These are phyloP conservation scores for Camellia japonica DNA, from an alignment of 148 eudicot species.

Conservation along the genomic window DNA sequence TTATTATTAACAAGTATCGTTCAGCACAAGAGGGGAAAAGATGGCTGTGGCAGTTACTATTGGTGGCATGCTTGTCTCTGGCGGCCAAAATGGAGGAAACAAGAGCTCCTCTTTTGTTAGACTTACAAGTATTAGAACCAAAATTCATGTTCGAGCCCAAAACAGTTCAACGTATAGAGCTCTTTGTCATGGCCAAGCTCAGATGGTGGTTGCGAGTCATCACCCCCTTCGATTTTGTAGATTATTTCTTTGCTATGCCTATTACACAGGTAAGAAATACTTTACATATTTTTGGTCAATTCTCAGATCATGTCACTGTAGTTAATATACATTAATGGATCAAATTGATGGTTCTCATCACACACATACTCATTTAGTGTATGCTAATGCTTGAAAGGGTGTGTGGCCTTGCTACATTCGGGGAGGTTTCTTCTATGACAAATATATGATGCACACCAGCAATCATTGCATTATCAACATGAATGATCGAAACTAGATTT, in stretches of 20 bases:
- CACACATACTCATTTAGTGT: too few species aligned
- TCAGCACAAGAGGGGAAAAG: neutral
- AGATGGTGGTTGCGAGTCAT: neutral
- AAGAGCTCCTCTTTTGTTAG: constrained; percentile 9
- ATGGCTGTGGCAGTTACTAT: constrained; percentile 16
- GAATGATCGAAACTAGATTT: too few species aligned
- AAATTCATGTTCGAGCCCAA: constrained; percentile 14
- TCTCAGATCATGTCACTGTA: too few species aligned
- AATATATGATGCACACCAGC: too few species aligned
- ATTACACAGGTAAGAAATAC: too few species aligned
- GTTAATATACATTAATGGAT: too few species aligned
- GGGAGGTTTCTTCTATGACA: too few species aligned
- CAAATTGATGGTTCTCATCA: too few species aligned
- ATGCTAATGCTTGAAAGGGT: too few species aligned
- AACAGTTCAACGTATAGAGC: constrained; percentile 13
- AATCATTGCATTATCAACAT: too few species aligned
- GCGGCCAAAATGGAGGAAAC: constrained; percentile 21
- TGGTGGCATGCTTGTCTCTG: constrained; percentile 20
- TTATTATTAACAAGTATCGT: neutral
- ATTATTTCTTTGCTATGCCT: constrained; percentile 2
- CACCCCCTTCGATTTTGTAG: constrained; percentile 17
- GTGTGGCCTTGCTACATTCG: too few species aligned
- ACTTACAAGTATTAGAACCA: constrained; percentile 10
- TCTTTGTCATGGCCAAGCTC: constrained; percentile 13
- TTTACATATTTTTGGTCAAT: too few species aligned